Base-by-base conservation (phyloP, 371 early-diverging fungal genomes). In the Syncephalastrum contaminatum region DNA sequence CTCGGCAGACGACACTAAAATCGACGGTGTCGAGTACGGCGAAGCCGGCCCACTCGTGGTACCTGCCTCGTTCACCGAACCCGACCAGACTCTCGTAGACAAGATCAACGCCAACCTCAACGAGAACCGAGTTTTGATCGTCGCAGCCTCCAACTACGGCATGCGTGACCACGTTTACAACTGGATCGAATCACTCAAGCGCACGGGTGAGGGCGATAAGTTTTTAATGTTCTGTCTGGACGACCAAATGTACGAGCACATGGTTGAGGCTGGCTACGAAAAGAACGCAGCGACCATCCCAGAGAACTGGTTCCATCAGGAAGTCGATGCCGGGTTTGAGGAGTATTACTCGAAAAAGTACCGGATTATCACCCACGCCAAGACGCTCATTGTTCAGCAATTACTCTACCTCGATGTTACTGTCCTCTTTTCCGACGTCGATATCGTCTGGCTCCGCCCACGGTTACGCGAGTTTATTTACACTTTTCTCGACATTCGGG, bases 401-500 rank as follows among this genome's bases (percentile, higher is more conserved):
- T 42, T 77, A 14, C 47, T 77, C 1, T 66, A 77, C 44, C 60
- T 69, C 12, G 64, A 71, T 43, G 54, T 77, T 21, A 67, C 59
- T 12, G 74, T 73, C 2, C 59, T 77, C 24, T 77, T 72, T 48
- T 63, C 74, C 7, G 72, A 73, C 52, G 66, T 72, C 3, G 77
- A 77, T 51, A 62, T 69, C 43, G 70, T 77, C 1, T 77, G 73
- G 73, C 56, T 69, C 5, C 59, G 66, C 24, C 63, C 71, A 0
- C 64, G 64, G 15, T 53, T 71, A 27, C 54, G 70, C 16, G 72
- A 71, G n/a, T 72, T 64, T 15, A 36, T 77, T 15, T 36, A 56
- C 18, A 51, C 68, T 2, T 43, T 67, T 7, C 19, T 71, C 25
- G 48, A 73, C 19, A 60, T 71, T 14, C 59, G 77, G 25, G 46